These are phyloP conservation scores for Apiospora sp. DNA, from an alignment of 2,329 filamentous ascomycete genomes.

Conservation along the genomic window DNA sequence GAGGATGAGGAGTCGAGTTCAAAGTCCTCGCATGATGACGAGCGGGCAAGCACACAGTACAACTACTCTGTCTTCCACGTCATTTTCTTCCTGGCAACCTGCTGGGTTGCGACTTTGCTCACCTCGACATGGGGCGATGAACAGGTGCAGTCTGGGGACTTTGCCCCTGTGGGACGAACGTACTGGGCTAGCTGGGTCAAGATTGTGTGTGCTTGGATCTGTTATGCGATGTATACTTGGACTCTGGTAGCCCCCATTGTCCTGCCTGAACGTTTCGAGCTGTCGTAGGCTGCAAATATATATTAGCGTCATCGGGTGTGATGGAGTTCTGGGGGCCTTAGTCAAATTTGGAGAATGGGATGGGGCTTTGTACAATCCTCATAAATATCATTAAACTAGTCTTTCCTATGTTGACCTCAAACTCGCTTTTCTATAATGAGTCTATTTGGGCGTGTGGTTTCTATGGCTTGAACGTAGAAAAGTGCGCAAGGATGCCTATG, in stretches of 20 bases:
- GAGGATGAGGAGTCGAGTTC: constrained; percentile 70
- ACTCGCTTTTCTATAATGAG: background rate
- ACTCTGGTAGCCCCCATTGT: constrained; percentile 87
- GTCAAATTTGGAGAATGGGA: background rate
- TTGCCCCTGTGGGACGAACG: constrained; percentile 91
- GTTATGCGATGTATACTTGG: constrained; percentile 94
- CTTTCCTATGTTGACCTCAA: background rate
- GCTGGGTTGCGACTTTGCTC: constrained; percentile 93
- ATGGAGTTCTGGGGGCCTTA: background rate
- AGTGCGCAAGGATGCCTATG: background rate
- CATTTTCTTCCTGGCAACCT: constrained; percentile 96
- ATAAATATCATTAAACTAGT: background rate
- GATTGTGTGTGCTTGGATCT: constrained; percentile 97
- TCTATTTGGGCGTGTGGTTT: background rate
- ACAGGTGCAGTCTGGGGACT: constrained; percentile 77
- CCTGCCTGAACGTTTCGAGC: constrained; percentile 85
- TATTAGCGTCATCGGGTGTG: background rate
- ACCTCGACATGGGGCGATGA: constrained; percentile 51
- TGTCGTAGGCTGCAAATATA: constrained; percentile 44
- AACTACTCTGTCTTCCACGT: constrained; percentile 96
- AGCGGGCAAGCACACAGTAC: constrained; percentile 90
- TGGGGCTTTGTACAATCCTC: background rate
- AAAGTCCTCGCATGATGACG: constrained; percentile 80
- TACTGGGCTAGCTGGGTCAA: constrained; percentile 99
- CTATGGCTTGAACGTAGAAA: background rate